phyloP scores from a whole-genome alignment of 176 grass and related monocot genomes.

The Saccharum officinarum region DNA sequence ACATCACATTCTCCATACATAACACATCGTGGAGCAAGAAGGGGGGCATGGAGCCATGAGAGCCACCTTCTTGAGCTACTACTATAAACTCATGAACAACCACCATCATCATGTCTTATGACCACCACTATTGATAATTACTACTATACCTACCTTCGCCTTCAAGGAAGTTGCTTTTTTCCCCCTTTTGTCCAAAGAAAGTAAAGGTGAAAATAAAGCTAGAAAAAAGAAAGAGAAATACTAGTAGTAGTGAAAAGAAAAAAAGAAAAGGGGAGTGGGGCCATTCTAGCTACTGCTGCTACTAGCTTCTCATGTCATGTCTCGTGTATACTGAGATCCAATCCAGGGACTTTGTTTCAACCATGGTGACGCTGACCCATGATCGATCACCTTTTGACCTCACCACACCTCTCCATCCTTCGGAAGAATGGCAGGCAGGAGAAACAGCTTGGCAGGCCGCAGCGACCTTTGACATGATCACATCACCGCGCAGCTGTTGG shows the following conservation, averaged over 20 bases:
- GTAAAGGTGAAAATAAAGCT: conserved; percentile 41
- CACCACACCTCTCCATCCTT: background rate
- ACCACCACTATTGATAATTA: conserved; percentile 52
- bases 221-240: background rate
- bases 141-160: conserved; percentile 75
- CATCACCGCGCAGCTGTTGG: conserved; percentile 71
- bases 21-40: background rate
- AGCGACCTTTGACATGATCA: conserved; percentile 25
- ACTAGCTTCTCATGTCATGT: conserved; percentile 39
- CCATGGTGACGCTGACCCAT: background rate
- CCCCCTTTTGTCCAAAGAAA: conserved; percentile 28
- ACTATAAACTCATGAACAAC: background rate
- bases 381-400: background rate
- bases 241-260: background rate
- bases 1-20: background rate
- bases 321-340: no score
- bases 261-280: background rate
- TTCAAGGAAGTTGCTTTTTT: conserved; percentile 43
- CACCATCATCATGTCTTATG: background rate
- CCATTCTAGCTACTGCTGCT: conserved; percentile 43
- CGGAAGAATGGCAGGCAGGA: background rate
- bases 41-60: background rate
- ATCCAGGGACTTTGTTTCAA: background rate
- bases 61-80: no score
- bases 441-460: background rate